Base-by-base conservation (phyloP, 306 rosid genomes). In the Arachis stenosperma region DNA sequence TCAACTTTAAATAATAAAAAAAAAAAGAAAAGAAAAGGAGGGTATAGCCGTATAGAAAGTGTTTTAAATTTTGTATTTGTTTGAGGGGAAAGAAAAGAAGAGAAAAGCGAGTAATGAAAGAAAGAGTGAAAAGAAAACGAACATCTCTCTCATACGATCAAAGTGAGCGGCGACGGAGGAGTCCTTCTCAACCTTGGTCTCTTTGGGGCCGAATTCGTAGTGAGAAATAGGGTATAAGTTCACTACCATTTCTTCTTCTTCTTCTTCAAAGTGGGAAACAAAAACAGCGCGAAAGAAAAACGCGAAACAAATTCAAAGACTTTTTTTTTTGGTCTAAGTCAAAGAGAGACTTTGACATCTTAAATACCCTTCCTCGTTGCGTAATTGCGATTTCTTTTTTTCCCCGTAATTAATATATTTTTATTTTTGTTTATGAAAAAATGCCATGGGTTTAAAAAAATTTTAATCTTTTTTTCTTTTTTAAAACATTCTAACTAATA, bases 81-180 rank as follows among this genome's bases (percentile, higher is more conserved):
- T 12, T 48, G 51, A 48, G n/a, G 3, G 9, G 54, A 12, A 11
- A 48, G 7, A 5, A 6, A 41, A 37, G n/a, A 10, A 30, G n/a
- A 30, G n/a, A 15, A 66, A 27, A 48, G 6, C 3, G 53, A 9
- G 48, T 8, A 27, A 15, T 56, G 61, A 56, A 7, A 27, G 29
- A 12, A 52, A 74, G 56, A 40, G 9, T 30, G 41, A 7, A 67
- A 75, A 6, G 59, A 46, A 46, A 2, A 44, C 82, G 37, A 69
- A 90, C 96, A 88, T 90, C 91, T 86, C 83, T 88, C 88, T 90
- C 96, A 90, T 86, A 39, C 96, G 96, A 73, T 91, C 91, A 0
- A 90, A 89, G 47, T 93, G 92, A 84, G 88, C 96, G 43, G 89
- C 88, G 46, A 90, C 91, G 65, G 93, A 88, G 73, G 96, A 88